Conservation (phyloP, 2,329 filamentous ascomycete genomes). For the Clonostachys chloroleuca region DNA sequence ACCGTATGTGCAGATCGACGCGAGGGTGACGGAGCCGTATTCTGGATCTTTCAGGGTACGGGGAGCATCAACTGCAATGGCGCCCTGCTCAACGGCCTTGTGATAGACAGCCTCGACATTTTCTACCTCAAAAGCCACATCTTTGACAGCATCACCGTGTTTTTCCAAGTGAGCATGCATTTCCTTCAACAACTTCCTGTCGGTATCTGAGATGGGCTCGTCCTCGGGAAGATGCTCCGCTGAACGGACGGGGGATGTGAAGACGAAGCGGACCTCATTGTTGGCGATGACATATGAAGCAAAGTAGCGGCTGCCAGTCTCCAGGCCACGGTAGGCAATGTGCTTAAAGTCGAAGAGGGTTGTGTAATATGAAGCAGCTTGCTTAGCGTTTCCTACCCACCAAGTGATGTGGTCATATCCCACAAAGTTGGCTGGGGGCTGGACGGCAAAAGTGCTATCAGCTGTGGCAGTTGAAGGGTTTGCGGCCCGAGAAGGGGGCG, state of each 20-base stretch:
- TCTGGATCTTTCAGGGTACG: conserved; percentile 48
- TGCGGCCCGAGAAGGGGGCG: conserved; percentile 37
- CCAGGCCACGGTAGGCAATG: conserved; percentile 81
- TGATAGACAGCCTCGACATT: conserved; percentile 76
- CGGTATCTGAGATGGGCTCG: conserved; percentile 58
- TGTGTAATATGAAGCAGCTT: conserved; percentile 85
- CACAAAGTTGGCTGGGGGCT: conserved; percentile 57
- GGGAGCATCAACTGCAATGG: conserved; percentile 59
- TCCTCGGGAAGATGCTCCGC: conserved; percentile 46
- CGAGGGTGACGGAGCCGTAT: conserved; percentile 64
- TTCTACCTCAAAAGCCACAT: conserved; percentile 93
- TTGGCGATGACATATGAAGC: conserved; percentile 84
- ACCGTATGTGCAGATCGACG: conserved; percentile 86
- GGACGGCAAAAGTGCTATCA: conserved; percentile 51
- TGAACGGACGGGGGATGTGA: conserved; percentile 76
- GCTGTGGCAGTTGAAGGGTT: conserved; percentile 27
- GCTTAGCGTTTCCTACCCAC: conserved; percentile 97
- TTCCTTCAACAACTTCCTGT: conserved; percentile 62
- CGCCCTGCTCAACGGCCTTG: conserved; percentile 64
- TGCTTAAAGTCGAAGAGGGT: conserved; percentile 81
- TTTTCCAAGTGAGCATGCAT: conserved; percentile 80
- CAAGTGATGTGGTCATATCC: conserved; percentile 93
- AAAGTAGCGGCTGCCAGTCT: conserved; percentile 77
- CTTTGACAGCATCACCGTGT: conserved; percentile 92
- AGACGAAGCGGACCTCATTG: conserved; percentile 72